Percentiles rank a stretch among this genome's conserved stretches.
These are phyloP conservation scores for Venturia effusa DNA, from an alignment of 2,329 filamentous ascomycete species.

Conservation along the genomic window DNA sequence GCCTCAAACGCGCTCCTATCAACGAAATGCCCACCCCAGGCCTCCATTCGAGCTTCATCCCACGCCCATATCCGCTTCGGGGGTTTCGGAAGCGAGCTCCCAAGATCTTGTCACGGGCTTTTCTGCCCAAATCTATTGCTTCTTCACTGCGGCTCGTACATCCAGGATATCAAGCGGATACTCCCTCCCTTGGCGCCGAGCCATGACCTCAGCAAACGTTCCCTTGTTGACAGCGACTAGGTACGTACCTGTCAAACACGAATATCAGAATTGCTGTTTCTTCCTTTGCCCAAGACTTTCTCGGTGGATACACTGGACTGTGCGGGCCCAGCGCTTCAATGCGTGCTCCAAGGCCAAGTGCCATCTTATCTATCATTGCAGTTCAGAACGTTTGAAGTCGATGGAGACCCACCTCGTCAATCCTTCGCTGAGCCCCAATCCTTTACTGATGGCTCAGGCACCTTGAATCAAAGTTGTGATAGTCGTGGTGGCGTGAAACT, in stretches of 20 bases:
- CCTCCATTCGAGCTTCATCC: neutral
- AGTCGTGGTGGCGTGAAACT: neutral
- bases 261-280: neutral
- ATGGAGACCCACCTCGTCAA: neutral
- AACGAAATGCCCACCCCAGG: neutral
- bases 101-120: neutral
- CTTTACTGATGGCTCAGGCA: neutral
- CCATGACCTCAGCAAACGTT: neutral
- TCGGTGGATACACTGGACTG: neutral
- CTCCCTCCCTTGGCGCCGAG: neutral
- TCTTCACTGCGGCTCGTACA: neutral
- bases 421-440: conserved; percentile 1
- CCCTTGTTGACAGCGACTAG: neutral
- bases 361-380: neutral
- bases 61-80: neutral
- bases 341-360: neutral
- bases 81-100: neutral
- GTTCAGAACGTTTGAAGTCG: neutral
- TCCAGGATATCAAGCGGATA: neutral
- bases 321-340: conserved; percentile 4
- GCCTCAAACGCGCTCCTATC: neutral
- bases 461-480: neutral
- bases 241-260: neutral
- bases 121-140: neutral
- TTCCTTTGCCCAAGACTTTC: neutral